phyloP scores from a whole-genome alignment of 2,329 filamentous ascomycete species.

The Aspergillus sp. region DNA sequence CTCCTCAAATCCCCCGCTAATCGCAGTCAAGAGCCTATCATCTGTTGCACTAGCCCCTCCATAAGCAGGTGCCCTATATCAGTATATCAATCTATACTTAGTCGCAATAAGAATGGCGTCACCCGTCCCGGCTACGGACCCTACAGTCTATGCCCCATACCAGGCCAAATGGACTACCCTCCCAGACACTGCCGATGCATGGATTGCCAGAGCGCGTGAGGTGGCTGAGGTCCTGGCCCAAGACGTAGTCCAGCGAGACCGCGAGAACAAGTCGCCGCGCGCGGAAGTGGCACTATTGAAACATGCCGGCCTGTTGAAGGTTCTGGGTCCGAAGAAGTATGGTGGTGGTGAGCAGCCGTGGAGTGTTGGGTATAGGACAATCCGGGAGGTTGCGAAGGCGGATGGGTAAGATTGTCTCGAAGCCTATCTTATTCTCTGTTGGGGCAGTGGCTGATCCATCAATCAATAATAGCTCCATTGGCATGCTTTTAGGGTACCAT shows the following conservation, averaged over 20 bases:
- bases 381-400: slow-evolving; percentile 55
- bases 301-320: slow-evolving; percentile 42
- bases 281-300: slow-evolving; percentile 48
- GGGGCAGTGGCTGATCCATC: too few species aligned
- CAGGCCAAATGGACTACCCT: slow-evolving; percentile 28
- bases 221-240: slow-evolving; percentile 43
- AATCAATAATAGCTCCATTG: slow-evolving; percentile 42
- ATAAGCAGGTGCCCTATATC: neutral
- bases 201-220: slow-evolving; percentile 43
- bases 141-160: slow-evolving; percentile 34
- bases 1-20: too few species aligned
- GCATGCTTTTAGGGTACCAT: slow-evolving; percentile 59
- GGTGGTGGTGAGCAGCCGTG: slow-evolving; percentile 48
- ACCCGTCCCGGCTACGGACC: slow-evolving; percentile 20
- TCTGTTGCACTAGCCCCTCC: neutral
- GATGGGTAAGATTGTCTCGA: slow-evolving; percentile 43
- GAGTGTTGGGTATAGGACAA: slow-evolving; percentile 50
- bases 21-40: neutral
- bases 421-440: too few species aligned
- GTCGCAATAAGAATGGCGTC: neutral
- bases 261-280: slow-evolving; percentile 45
- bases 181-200: slow-evolving; percentile 36
- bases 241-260: slow-evolving; percentile 43
- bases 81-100: neutral
- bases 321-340: slow-evolving; percentile 44